Percentiles rank a stretch among this genome's conserved stretches.
Evolutionary conservation across 2,329 filamentous ascomycete species (phyloP).

Genomic region (Neofusicoccum parvum): DNA sequence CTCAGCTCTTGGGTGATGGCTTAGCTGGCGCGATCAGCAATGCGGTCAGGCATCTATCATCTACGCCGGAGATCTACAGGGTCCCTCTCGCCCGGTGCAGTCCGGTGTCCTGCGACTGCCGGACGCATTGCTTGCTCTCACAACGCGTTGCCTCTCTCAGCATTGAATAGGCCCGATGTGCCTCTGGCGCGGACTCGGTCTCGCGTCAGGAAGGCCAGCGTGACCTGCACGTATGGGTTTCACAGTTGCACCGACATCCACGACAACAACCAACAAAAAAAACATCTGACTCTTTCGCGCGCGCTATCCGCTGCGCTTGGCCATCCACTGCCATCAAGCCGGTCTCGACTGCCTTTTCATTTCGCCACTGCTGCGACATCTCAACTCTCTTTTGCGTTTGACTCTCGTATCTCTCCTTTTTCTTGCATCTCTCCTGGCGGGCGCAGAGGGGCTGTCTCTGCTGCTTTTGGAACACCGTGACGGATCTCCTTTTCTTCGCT

Average conservation of each 20-base stretch:
- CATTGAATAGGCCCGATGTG: conserved; percentile 11
- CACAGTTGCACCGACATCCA: not conserved
- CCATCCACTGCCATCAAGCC: not conserved
- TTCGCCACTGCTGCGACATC: not conserved
- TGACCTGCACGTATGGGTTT: not conserved
- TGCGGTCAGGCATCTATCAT: not conserved
- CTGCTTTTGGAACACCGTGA: not conserved
- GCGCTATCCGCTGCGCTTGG: not conserved
- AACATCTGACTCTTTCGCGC: not conserved
- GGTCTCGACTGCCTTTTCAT: not conserved
- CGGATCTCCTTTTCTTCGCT: not conserved
- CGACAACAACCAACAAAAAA: not conserved
- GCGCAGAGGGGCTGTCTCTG: no score
- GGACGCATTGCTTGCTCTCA: not conserved
- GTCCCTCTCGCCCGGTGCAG: not conserved
- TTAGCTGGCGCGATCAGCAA: not conserved
- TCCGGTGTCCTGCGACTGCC: not conserved
- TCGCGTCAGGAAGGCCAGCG: not conserved
- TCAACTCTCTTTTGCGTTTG: not conserved
- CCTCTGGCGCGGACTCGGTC: not conserved
- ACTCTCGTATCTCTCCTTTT: not conserved
- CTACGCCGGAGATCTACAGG: not conserved
- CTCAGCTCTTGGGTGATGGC: not conserved
- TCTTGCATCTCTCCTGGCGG: not conserved
- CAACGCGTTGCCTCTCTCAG: not conserved